phyloP scores from a whole-genome alignment of 2,329 filamentous ascomycete species.

The Diaporthe australafricana region DNA sequence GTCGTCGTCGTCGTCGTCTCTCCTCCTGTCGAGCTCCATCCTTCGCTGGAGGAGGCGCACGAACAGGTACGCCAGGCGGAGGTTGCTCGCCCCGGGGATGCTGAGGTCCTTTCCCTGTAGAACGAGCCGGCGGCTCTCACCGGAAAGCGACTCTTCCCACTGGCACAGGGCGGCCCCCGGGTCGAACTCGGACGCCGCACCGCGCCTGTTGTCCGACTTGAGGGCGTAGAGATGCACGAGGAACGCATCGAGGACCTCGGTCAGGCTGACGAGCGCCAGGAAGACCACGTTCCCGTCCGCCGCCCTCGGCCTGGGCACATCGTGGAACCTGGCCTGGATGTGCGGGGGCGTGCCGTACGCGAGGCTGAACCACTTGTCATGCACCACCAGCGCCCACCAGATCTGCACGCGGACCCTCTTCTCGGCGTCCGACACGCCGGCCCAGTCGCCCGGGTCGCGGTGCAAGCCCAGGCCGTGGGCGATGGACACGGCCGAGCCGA shows the following conservation, averaged over 20 bases:
- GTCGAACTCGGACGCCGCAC: slow-evolving; percentile 40
- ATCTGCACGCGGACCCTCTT: slow-evolving; percentile 64
- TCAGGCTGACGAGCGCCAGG: slow-evolving; percentile 57
- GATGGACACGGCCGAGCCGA: slow-evolving; percentile 63
- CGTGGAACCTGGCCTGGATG: slow-evolving; percentile 57
- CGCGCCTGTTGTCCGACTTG: slow-evolving; percentile 22
- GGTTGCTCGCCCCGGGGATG: slow-evolving; percentile 59
- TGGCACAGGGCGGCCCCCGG: slow-evolving; percentile 53
- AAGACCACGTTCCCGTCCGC: slow-evolving; percentile 48
- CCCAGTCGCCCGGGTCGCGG: slow-evolving; percentile 63
- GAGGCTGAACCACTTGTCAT: slow-evolving; percentile 67
- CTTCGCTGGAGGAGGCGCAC: slow-evolving; percentile 59
- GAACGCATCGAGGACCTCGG: slow-evolving; percentile 53
- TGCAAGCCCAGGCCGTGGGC: slow-evolving; percentile 67
- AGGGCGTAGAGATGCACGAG: slow-evolving; percentile 40
- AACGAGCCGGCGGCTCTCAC: slow-evolving; percentile 52
- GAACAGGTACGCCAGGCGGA: slow-evolving; percentile 63
- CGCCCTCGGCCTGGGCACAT: slow-evolving; percentile 53
- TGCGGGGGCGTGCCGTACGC: slow-evolving; percentile 65
- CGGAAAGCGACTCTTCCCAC: slow-evolving; percentile 58
- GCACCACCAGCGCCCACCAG: slow-evolving; percentile 67
- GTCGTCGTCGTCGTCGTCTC: slow-evolving; percentile 42
- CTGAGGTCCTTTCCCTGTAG: slow-evolving; percentile 54
- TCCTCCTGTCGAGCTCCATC: slow-evolving; percentile 57
- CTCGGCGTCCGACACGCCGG: slow-evolving; percentile 61